A percentile compares a stretch with the other conserved stretches of the same genome.
Evolutionary conservation across 2,329 filamentous ascomycete genomes (phyloP).

Genomic region (Coniochaeta sp.): DNA sequence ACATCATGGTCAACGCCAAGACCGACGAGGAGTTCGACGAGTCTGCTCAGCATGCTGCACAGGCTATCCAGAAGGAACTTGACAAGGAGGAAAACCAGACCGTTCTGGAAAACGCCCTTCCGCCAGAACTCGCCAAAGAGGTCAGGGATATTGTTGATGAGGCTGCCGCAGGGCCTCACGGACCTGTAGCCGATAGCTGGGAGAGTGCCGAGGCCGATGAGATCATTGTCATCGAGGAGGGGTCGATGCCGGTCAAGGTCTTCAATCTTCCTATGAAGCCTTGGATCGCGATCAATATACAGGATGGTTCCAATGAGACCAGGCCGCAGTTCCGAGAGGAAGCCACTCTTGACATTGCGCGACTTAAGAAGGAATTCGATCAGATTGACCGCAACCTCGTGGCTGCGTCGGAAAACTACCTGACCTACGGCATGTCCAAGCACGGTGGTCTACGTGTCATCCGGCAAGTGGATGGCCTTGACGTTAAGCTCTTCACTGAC

Average conservation of each 20-base stretch:
- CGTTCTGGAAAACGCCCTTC: conserved; percentile 44
- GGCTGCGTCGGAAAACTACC: conserved; percentile 82
- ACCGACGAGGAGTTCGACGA: conserved; percentile 48
- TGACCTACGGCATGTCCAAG: conserved; percentile 90
- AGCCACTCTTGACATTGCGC: conserved; percentile 83
- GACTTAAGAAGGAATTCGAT: conserved; percentile 95
- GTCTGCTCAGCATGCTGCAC: conserved; percentile 37
- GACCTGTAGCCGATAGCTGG: conserved; percentile 74
- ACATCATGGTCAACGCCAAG: conserved; percentile 41
- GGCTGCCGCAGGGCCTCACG: conserved; percentile 32
- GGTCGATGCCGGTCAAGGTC: conserved; percentile 63
- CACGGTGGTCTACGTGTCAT: conserved; percentile 90
- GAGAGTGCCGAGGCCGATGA: conserved; percentile 76
- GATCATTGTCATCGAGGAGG: conserved; percentile 57
- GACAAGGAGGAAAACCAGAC: conserved; percentile 45
- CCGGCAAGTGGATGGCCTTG: conserved; percentile 84
- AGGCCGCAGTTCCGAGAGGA: conserved; percentile 66
- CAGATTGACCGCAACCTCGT: conserved; percentile 93
- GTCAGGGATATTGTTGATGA: conserved; percentile 45
- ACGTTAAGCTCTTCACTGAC: conserved; percentile 86
- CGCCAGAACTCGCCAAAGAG: conserved; percentile 43
- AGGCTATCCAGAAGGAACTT: conserved; percentile 44
- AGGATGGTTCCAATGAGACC: conserved; percentile 45
- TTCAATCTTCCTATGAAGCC: conserved; percentile 97
- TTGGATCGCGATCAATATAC: conserved; percentile 82